Base-by-base conservation (phyloP, 176 grass and related monocot species). In the Zizania latifolia region DNA sequence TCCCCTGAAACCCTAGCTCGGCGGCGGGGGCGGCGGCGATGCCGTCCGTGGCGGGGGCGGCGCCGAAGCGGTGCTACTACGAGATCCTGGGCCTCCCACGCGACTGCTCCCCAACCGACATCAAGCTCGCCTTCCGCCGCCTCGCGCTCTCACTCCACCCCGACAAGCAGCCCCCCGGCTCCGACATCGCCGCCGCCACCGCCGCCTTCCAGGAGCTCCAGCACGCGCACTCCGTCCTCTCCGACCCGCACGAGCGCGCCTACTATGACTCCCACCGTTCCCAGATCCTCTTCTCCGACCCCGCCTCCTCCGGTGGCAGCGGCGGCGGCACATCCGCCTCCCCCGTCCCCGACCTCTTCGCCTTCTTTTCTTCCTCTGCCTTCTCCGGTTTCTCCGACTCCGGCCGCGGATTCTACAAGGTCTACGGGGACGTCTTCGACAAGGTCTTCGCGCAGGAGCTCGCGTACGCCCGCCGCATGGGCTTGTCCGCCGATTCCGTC, bases 201-300 rank as follows among this genome's bases (percentile, higher is more conserved):
- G 86, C 94, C 75, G 86, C 92, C 51, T 97, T 97, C 81, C 94
- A 97, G 86, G 94, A 97, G 80, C 77, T 97, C 48, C 88, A 86
- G 72, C 88, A 93, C 28, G 94, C 91, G 4, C 90, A 97, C 68
- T 92, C 92, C 59, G 91, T 97, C 48, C 90, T 97, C 55, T 97
- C 94, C 30, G 94, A 97, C 54, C 86, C 90, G 0, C 88, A 89
- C 37, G 94, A 97, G 81, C 91, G 94, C 56, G 70, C 86, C 71
- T 93, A 93, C 80, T 97, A 97, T 81, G 91, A 97, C 39, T 93
- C 94, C 23, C 94, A 97, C 67, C 91, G 94, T 27, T 93, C 90
- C 56, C 94, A 93, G 83, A 97, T 97, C 83, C 90, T 92, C 70
- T 93, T 93, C 81, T 77, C 94, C 60, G 80, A 89, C 66, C 13